phyloP scores from a whole-genome alignment of 2,329 filamentous ascomycete genomes.

The Elsinoe perseae region DNA sequence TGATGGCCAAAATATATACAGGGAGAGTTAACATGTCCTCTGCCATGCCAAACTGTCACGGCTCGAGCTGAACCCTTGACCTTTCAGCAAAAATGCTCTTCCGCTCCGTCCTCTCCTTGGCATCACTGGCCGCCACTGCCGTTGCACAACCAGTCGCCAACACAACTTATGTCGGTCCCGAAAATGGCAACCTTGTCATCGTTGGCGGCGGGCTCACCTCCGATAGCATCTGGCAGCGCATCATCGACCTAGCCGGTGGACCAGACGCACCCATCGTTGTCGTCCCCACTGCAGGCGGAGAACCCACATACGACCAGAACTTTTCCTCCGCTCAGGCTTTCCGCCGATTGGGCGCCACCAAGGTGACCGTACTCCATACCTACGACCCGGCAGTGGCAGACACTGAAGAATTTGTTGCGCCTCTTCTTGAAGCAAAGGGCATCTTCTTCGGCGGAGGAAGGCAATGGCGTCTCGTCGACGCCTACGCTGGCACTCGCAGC shows the following conservation, averaged over 20 bases:
- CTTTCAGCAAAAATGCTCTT: background rate
- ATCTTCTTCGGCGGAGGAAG: constrained; percentile 23
- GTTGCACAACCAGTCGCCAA: constrained; percentile 5
- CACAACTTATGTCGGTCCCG: constrained; percentile 18
- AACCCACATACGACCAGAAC: constrained; percentile 19
- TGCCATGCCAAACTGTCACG: background rate
- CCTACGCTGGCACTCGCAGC: constrained; percentile 21
- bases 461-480: constrained; percentile 24
- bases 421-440: constrained; percentile 18
- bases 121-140: background rate
- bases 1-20: background rate
- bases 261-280: constrained; percentile 20
- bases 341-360: constrained; percentile 19
- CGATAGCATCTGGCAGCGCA: constrained; percentile 20
- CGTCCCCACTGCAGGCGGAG: constrained; percentile 22
- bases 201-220: constrained; percentile 21
- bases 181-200: constrained; percentile 21
- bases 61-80: background rate
- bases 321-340: constrained; percentile 20
- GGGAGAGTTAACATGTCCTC: background rate
- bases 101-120: constrained; percentile 1
- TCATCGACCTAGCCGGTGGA: constrained; percentile 21
- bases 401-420: constrained; percentile 22
- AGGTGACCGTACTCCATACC: constrained; percentile 22
- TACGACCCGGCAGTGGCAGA: constrained; percentile 21